Conservation (phyloP, 768 basidiomycete species). For the Pisolithus orientalis region DNA sequence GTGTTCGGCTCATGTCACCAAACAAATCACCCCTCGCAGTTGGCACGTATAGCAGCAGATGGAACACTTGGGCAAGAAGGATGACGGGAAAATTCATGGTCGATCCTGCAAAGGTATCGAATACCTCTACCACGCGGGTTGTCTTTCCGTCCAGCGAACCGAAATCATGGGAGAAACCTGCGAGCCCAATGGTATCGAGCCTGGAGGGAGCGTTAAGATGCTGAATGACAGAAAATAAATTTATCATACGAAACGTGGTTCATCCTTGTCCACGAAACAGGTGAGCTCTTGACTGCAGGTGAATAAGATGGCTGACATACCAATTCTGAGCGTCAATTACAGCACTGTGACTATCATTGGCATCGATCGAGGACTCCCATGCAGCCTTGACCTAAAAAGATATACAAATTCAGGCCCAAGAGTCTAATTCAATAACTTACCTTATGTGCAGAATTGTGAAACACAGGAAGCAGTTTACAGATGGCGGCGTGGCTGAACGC, state of each 20-base stretch:
- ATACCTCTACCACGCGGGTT: conserved; percentile 17
- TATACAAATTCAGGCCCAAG: not conserved
- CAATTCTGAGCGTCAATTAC: conserved; percentile 8
- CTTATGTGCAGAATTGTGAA: conserved; percentile 24
- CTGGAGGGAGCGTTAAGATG: conserved; percentile 11
- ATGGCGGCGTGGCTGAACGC: conserved; percentile 21
- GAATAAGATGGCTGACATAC: not conserved
- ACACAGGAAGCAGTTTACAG: conserved; percentile 16
- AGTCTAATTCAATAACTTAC: conserved; percentile 2
- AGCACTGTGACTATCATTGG: not conserved
- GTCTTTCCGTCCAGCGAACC: conserved; percentile 33
- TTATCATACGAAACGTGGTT: conserved; percentile 4
- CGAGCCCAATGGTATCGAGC: conserved; percentile 40
- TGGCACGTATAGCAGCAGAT: conserved; percentile 27
- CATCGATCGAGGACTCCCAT: conserved; percentile 17
- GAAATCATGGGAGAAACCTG: conserved; percentile 42
- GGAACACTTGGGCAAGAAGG: conserved; percentile 24
- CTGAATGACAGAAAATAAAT: not conserved
- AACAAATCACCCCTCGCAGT: conserved; percentile 19
- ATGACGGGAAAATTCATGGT: conserved; percentile 8
- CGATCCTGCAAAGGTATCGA: conserved; percentile 18
- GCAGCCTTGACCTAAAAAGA: conserved; percentile 12
- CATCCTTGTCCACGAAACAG: not conserved
- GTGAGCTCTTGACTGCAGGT: not conserved
- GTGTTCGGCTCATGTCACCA: conserved; percentile 19